A percentile compares a stretch with the other conserved stretches of the same genome.
Conservation (phyloP, 2,329 filamentous ascomycete species). For the Scedosporium boydii region DNA sequence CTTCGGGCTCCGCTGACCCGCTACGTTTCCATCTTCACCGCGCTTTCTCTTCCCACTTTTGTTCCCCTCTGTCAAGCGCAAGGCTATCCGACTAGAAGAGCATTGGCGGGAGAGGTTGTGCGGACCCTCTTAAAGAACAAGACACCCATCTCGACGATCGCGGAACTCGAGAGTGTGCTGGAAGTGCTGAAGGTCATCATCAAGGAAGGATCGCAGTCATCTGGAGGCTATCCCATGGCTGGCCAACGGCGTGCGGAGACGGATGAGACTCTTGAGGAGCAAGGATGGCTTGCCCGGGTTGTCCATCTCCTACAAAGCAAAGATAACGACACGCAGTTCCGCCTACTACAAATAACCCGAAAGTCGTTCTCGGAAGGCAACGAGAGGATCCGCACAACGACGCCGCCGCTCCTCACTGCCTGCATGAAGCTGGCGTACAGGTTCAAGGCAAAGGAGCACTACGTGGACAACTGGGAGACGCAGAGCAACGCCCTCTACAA, state of each 20-base stretch:
- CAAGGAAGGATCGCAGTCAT: conserved; percentile 78
- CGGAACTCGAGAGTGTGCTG: conserved; percentile 79
- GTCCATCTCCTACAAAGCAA: conserved; percentile 77
- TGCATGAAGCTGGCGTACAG: conserved; percentile 81
- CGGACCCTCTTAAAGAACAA: conserved; percentile 74
- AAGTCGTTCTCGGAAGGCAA: conserved; percentile 87
- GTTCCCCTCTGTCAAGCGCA: conserved; percentile 84
- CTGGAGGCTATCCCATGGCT: conserved; percentile 75
- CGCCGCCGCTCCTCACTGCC: conserved; percentile 80
- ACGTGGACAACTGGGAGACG: conserved; percentile 53
- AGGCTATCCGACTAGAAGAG: conserved; percentile 82
- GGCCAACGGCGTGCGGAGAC: conserved; percentile 77
- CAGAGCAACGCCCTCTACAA: conserved; percentile 76
- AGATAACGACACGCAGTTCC: conserved; percentile 90
- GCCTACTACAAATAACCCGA: conserved; percentile 77
- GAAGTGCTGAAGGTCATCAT: conserved; percentile 86
- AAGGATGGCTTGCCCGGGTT: conserved; percentile 90
- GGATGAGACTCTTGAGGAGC: conserved; percentile 95
- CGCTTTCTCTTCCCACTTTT: conserved; percentile 83
- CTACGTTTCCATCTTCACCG: conserved; percentile 94
- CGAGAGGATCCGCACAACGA: conserved; percentile 92
- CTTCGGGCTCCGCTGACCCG: conserved; percentile 84
- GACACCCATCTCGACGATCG: conserved; percentile 65
- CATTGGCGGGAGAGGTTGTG: conserved; percentile 82
- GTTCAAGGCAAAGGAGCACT: conserved; percentile 87